Percentiles rank a stretch among this genome's conserved stretches.
Conservation (phyloP, 148 eudicot genomes). For the Mesembryanthemum crystallinum region DNA sequence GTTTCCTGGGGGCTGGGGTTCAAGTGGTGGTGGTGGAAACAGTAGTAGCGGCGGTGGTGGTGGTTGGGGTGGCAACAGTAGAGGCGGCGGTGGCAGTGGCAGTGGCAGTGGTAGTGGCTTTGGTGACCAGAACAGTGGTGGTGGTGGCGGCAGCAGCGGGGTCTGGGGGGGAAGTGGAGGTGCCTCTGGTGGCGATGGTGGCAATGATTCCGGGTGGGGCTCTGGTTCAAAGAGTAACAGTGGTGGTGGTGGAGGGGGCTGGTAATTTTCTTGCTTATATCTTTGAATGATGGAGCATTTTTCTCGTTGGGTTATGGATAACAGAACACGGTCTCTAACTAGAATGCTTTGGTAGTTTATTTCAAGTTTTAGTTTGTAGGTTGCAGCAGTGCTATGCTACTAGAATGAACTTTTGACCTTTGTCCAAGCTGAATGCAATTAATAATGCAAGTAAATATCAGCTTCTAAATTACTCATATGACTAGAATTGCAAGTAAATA, state of each 20-base stretch:
- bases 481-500: too few relatives aligned
- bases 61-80: conserved; percentile 18
- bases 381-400: neutral
- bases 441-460: neutral
- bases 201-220: conserved; percentile 32
- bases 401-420: neutral
- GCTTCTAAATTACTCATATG: too few relatives aligned
- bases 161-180: conserved; percentile 44
- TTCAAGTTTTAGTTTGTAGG: neutral
- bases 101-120: conserved; percentile 23
- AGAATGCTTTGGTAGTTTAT: neutral
- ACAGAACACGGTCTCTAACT: neutral
- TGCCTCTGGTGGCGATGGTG: conserved; percentile 33
- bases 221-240: conserved; percentile 24
- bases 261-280: conserved; percentile 15
- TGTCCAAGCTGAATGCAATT: conserved; percentile 6
- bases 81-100: conserved; percentile 26
- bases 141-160: conserved; percentile 29
- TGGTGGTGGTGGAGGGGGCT: conserved; percentile 30
- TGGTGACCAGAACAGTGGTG: too few relatives aligned
- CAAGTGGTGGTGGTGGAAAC: conserved; percentile 29
- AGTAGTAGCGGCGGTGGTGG: conserved; percentile 22
- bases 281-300: neutral
- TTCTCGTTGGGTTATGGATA: neutral
- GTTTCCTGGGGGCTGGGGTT: conserved; percentile 77